Evolutionary conservation across 148 eudicot genomes (phyloP), one percentile per base, ranked within the genome.

Genomic region (Arctostaphylos glauca): DNA sequence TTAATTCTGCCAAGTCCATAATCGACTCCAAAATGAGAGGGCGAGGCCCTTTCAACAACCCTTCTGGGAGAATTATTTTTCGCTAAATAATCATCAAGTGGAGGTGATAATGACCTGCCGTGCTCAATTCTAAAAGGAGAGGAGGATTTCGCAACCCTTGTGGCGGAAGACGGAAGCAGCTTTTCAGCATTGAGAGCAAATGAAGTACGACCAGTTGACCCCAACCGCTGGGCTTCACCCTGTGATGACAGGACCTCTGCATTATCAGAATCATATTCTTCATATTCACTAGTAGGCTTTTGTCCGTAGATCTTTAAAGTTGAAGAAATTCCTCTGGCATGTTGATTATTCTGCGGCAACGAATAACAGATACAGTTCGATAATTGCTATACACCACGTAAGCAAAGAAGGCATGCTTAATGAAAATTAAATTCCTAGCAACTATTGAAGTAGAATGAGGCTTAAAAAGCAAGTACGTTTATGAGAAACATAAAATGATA

Each of bases 101-200:
- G 84, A 21, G 96, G 91, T 48, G 98, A 94, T 25, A 83, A 81
- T 23, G 91, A 82, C 88, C 94, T 87, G 19, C 81, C 83, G 76
- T 77, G 86, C 81, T 85, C 90, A 83, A 84, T 77, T 83, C 81
- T 73, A 81, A 82, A 86, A 84, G 87, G 80, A 59, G 87, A 68
- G 19, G 90, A 68, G 10, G 90, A 83, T 49, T 82, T 87, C n/a
- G 80, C 75, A 70, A 47, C 78, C 85, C 83, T 83, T 10, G 86
- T 46, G 81, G 80, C 74, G 38, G 84, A 79, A 80, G 91, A 81
- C 19, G 89, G 84, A 83, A 82, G 85, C 77, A 83, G 79, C 84
- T 91, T 92, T 60, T 83, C 88, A 64, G 88, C 84, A 38, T 83
- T 87, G 82, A 77, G 64, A 68, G 86, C 80, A 86, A 91, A 88